Evolutionary conservation across 139 green algal species (phyloP).

Genomic region (Coelastrella sp.): DNA sequence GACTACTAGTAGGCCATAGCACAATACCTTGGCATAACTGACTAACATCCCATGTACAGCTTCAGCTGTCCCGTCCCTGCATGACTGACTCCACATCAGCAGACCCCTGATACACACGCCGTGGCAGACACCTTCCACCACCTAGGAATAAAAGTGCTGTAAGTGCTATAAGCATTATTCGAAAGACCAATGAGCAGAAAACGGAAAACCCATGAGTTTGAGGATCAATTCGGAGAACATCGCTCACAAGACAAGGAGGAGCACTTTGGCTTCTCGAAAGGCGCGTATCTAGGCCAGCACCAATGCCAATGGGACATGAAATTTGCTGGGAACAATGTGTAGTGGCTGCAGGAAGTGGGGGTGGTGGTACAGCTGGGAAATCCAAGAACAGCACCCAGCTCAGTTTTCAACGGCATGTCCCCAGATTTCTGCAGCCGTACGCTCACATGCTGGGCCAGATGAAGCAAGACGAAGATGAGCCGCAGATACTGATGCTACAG

Average conservation of each 20-base stretch:
- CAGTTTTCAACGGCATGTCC: conserved; percentile 32
- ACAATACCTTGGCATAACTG: no score
- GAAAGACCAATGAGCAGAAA: conserved; percentile 24
- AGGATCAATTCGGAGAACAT: conserved; percentile 79
- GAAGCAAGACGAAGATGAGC: conserved; percentile 48
- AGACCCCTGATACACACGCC: no score
- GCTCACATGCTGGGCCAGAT: conserved; percentile 72
- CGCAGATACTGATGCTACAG: conserved; percentile 2
- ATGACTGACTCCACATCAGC: no score
- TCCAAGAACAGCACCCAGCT: background rate
- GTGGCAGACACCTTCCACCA: no score
- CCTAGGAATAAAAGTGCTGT: no score
- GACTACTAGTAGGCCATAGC: no score
- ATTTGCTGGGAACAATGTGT: background rate
- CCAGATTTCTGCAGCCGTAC: conserved; percentile 85
- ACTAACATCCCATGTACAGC: no score
- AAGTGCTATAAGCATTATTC: background rate
- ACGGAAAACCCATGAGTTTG: conserved; percentile 43
- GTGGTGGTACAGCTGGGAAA: conserved; percentile 28
- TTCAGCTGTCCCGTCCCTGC: no score
- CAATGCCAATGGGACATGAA: background rate
- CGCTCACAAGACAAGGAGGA: conserved; percentile 64
- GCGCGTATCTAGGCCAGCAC: background rate
- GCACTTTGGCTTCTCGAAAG: conserved; percentile 53
- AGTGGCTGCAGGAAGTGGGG: background rate